Evolutionary conservation across 352 stramenopile genomes (phyloP).

Genomic region (Chrysophaeum taylorii): DNA sequence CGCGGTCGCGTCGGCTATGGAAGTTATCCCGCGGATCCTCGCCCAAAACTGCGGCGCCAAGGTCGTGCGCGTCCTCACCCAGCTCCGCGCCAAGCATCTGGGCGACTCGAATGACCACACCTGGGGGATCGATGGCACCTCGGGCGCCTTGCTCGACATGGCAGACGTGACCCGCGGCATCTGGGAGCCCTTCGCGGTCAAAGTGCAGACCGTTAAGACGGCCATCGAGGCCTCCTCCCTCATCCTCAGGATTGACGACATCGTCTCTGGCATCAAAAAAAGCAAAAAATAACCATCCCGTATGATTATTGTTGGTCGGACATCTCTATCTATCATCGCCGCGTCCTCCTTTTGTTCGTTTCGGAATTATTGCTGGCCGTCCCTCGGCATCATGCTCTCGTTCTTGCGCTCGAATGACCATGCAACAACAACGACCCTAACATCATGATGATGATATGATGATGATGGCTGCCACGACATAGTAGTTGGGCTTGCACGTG

Average conservation of each 20-base stretch:
- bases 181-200: constrained; percentile 98
- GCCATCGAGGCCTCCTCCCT: constrained; percentile 96
- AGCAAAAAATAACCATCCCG: too few relatives aligned
- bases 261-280: constrained; percentile 96
- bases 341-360: too few relatives aligned
- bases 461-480: too few relatives aligned
- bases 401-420: too few relatives aligned
- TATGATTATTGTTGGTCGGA: too few relatives aligned
- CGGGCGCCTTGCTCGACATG: constrained; percentile 79
- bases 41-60: constrained; percentile 98
- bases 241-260: constrained; percentile 96
- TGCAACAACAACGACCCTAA: too few relatives aligned
- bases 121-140: constrained; percentile 71
- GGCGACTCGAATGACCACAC: constrained; percentile 39
- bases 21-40: constrained; percentile 97
- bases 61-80: constrained; percentile 94
- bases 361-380: too few relatives aligned
- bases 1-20: constrained; percentile 90
- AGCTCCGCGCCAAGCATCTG: constrained; percentile 80
- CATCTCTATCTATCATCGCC: too few relatives aligned
- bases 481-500: too few relatives aligned
- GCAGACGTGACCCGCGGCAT: constrained; percentile 69
- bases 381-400: too few relatives aligned
- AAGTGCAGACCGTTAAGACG: constrained; percentile 99
- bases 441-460: too few relatives aligned